A percentile compares a stretch with the other conserved stretches of the same genome.
phyloP scores from a whole-genome alignment of 176 grass and related monocot species.

The Ananas comosus region DNA sequence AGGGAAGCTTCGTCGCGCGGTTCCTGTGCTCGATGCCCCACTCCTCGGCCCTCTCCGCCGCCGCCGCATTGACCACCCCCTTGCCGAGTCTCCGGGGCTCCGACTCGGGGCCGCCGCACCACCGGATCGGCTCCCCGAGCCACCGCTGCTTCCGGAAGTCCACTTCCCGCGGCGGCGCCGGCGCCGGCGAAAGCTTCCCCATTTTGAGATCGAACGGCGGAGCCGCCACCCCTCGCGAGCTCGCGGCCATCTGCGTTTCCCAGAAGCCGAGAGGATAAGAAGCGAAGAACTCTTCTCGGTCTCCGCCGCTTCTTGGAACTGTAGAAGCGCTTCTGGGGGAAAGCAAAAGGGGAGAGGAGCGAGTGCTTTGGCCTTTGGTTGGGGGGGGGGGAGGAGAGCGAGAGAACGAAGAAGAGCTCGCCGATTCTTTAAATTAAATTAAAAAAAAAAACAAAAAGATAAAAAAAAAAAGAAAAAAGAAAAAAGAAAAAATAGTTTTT shows the following conservation, averaged over 20 bases:
- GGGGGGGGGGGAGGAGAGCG: no score
- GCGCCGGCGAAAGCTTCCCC: constrained; percentile 11
- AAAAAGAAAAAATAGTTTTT: no score
- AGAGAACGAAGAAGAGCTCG: no score
- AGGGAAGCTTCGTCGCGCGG: constrained; percentile 28
- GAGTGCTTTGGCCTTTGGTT: no score
- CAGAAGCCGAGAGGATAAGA: no score
- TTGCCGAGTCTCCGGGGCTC: constrained; percentile 19
- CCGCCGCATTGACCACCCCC: constrained; percentile 27
- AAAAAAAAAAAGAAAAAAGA: no score
- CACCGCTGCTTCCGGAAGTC: not conserved
- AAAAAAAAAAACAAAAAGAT: no score
- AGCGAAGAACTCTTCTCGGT: no score
- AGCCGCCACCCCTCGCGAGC: constrained; percentile 43
- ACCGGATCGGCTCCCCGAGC: constrained; percentile 16
- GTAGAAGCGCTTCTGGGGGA: no score
- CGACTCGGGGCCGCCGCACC: constrained; percentile 28
- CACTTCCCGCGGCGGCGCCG: not conserved
- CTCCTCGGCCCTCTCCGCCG: constrained; percentile 33
- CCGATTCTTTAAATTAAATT: no score
- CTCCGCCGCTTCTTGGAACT: no score
- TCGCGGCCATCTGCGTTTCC: constrained; percentile 45
- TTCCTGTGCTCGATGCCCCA: constrained; percentile 15
- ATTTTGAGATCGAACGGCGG: constrained; percentile 42
- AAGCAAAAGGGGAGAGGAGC: no score